phyloP scores from a whole-genome alignment of 164 flowering plant species.

The Aristolochia californica region DNA sequence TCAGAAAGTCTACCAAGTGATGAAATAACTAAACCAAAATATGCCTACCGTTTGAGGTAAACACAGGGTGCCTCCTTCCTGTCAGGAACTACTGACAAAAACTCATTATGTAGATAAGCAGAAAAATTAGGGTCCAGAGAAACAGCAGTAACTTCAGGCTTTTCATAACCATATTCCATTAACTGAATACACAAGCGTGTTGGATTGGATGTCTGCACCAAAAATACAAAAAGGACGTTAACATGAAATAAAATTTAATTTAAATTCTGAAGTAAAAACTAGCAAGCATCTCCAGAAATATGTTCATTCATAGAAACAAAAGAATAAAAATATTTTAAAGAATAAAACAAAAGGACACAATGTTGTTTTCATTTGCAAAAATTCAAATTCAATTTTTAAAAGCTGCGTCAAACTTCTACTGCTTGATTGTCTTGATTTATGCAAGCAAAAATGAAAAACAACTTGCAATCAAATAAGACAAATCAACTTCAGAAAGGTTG shows the following conservation, averaged over 20 bases:
- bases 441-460: too few relatives aligned
- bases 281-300: neutral
- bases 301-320: neutral
- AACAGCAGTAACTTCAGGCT: slow-evolving; percentile 68
- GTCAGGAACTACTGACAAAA: slow-evolving; percentile 43
- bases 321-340: neutral
- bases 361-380: neutral
- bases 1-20: too few relatives aligned
- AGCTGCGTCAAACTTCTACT: too few relatives aligned
- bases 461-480: too few relatives aligned
- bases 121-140: slow-evolving; percentile 79
- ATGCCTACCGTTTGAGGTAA: slow-evolving; percentile 53
- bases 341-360: slow-evolving; percentile 1
- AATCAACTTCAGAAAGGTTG: too few relatives aligned
- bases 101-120: slow-evolving; percentile 59
- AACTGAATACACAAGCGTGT: slow-evolving; percentile 65
- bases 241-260: too few relatives aligned
- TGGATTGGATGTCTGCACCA: slow-evolving; percentile 51
- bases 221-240: neutral
- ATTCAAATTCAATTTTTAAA: too few relatives aligned
- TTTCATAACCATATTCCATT: slow-evolving; percentile 73
- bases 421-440: too few relatives aligned
- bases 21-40: neutral
- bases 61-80: slow-evolving; percentile 48
- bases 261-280: neutral